Conservation (phyloP, 2,329 filamentous ascomycete genomes). For the Fusarium proliferatum region DNA sequence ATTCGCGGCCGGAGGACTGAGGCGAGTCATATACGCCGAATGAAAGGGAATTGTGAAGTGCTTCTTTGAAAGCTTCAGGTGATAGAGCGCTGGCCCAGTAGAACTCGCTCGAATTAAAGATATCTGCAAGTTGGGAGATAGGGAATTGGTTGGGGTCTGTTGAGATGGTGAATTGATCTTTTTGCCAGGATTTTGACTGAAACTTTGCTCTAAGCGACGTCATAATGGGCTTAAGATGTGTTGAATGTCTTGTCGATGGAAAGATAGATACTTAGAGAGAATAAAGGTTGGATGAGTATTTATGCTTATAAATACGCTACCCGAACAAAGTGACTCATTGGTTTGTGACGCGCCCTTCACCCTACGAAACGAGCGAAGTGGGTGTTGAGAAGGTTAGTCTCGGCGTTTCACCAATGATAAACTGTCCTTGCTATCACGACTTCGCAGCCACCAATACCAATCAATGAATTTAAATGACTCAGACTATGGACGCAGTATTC, state of each 20-base stretch:
- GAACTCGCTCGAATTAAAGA: constrained; percentile 61
- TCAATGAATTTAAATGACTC: fast-evolving
- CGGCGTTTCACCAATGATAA: neutral
- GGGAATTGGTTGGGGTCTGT: constrained; percentile 64
- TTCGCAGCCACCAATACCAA: neutral
- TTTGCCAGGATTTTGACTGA: constrained; percentile 50
- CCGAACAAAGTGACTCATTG: neutral
- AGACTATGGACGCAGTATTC: neutral
- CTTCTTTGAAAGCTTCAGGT: constrained; percentile 54
- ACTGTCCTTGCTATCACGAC: fast-evolving
- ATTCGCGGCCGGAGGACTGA: no score
- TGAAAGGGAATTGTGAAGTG: constrained; percentile 65
- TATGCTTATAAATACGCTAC: neutral
- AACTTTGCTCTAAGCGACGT: neutral
- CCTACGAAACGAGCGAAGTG: neutral
- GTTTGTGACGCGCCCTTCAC: neutral
- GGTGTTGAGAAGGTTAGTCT: neutral
- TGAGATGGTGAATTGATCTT: constrained; percentile 64
- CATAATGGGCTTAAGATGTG: fast-evolving
- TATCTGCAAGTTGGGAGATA: constrained; percentile 58
- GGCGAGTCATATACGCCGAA: constrained; percentile 62
- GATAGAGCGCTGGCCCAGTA: constrained; percentile 66
- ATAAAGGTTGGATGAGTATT: fast-evolving
- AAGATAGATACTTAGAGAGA: fast-evolving
- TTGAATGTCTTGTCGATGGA: fast-evolving